Evolutionary conservation across 176 grass and related monocot genomes (phyloP), one percentile per base, ranked within the genome.

Genomic region (Aegilops bicornis): DNA sequence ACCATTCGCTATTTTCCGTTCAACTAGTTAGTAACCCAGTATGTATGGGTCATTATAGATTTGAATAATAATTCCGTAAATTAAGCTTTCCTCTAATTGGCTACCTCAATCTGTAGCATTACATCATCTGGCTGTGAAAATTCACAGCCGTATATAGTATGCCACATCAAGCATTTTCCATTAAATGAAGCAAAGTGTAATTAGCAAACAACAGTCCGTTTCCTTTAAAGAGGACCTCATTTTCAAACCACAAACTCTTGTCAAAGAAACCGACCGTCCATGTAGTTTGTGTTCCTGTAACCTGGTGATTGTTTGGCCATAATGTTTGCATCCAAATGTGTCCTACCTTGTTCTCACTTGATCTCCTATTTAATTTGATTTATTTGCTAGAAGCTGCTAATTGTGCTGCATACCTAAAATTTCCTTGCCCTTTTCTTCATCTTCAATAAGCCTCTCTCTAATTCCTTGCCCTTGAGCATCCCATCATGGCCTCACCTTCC

Each of bases 1-100:
- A 70, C 69, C 15, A 74, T 65, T 83, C 43, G 4, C 33, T 70
- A 35, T 87, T 32, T 67, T 79, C 2, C 14, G 43, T 90, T 71
- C 7, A 74, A 73, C 13, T 9, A 80, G 65, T 14, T 17, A 75
- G 47, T 65, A 56, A 74, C 39, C 22, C 25, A 65, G 61, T 73
- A 56, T 43, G 33, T 74, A 25, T 65, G 45, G 20, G 64, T 86
- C 14, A n/a, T 23, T 50, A 31, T 78, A 50, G 37, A 71, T 48
- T 62, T 29, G 30, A 47, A 19, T 31, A 50, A 64, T 77, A 50
- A 7, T 45, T 81, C 19, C 63, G 67, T 30, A 20, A 40, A 6
- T 33, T 75, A 5, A 33, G 8, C 15, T 68, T 66, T 81, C 30
- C 0, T 8, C 19, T 79, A 20, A 71, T 36, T 4, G 25, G 24